These are phyloP conservation scores for Oidiodendron maius DNA, from an alignment of 495 filamentous ascomycete species.

Conservation along the genomic window DNA sequence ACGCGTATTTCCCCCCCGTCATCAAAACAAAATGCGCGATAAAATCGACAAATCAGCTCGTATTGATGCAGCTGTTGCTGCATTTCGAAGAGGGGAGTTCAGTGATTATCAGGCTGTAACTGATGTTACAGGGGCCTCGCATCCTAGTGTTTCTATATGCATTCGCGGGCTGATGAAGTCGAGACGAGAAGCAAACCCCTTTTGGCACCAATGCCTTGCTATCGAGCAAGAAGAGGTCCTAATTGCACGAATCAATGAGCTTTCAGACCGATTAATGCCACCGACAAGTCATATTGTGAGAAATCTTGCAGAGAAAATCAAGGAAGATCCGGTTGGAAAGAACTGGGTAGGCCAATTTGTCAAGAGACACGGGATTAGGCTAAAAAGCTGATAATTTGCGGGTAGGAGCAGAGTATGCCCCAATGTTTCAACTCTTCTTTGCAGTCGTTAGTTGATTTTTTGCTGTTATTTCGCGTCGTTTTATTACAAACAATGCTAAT, in stretches of 20 bases:
- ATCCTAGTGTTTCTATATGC: neutral
- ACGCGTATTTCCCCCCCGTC: too few species aligned
- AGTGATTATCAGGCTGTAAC: neutral
- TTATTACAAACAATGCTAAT: too few species aligned
- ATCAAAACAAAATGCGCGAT: too few species aligned
- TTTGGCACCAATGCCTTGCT: constrained; percentile 1
- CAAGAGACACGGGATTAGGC: constrained; percentile 3
- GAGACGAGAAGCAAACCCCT: neutral
- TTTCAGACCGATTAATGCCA: constrained; percentile 2
- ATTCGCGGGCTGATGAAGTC: constrained; percentile 1
- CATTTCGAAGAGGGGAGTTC: neutral
- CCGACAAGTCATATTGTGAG: constrained; percentile 9
- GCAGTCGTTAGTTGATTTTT: constrained; percentile 2
- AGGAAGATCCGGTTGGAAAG: constrained; percentile 1
- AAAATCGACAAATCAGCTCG: too few species aligned
- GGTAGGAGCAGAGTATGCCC: constrained; percentile 1
- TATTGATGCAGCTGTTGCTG: neutral
- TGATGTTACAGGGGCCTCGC: neutral
- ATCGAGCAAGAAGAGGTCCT: constrained; percentile 5
- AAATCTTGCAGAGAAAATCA: constrained; percentile 7
- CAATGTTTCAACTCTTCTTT: constrained; percentile 10
- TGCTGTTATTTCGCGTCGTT: constrained; percentile 12
- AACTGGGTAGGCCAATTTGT: constrained; percentile 10
- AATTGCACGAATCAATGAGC: constrained; percentile 8
- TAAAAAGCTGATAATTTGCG: constrained; percentile 7